phyloP scores from a whole-genome alignment of 805 yeast species.

The Pichia rugopelliculosa region DNA sequence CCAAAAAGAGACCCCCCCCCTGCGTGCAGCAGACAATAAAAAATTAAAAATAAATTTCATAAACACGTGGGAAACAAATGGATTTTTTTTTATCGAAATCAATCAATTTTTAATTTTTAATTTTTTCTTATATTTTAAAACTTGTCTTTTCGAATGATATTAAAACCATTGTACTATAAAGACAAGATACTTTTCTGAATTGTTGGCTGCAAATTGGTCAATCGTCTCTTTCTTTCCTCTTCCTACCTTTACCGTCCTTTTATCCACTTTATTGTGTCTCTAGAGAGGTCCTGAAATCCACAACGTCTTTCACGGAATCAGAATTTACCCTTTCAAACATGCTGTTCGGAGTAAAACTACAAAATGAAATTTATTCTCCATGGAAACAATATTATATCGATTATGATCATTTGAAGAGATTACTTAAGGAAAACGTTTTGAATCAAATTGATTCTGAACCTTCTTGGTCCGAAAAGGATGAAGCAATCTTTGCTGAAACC shows the following conservation, averaged over 20 bases:
- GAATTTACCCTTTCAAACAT: constrained; percentile 31
- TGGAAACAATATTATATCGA: constrained; percentile 74
- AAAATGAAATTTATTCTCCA: constrained; percentile 75
- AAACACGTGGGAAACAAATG: neutral
- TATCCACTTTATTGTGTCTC: neutral
- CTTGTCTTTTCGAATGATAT: too few relatives aligned
- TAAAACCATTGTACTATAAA: too few relatives aligned
- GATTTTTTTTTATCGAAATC: too few relatives aligned
- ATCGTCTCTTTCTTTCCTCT: neutral
- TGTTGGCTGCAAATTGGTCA: neutral
- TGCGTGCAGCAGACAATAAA: too few relatives aligned
- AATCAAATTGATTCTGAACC: constrained; percentile 11
- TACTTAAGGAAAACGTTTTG: constrained; percentile 60
- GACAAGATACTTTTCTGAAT: too few relatives aligned
- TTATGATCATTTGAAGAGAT: constrained; percentile 57
- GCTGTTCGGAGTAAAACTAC: constrained; percentile 82
- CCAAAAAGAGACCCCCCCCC: too few relatives aligned
- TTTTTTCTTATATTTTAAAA: too few relatives aligned
- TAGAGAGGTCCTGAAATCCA: neutral
- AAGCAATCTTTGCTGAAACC: constrained; percentile 56
- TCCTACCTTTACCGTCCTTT: neutral
- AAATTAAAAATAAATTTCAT: too few relatives aligned
- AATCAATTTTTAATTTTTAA: too few relatives aligned
- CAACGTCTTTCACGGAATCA: neutral
- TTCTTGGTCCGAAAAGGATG: constrained; percentile 66